A percentile compares a stretch with the other conserved stretches of the same genome.
Conservation (phyloP, 371 early-diverging fungal species). For the Mucor ambiguus region DNA sequence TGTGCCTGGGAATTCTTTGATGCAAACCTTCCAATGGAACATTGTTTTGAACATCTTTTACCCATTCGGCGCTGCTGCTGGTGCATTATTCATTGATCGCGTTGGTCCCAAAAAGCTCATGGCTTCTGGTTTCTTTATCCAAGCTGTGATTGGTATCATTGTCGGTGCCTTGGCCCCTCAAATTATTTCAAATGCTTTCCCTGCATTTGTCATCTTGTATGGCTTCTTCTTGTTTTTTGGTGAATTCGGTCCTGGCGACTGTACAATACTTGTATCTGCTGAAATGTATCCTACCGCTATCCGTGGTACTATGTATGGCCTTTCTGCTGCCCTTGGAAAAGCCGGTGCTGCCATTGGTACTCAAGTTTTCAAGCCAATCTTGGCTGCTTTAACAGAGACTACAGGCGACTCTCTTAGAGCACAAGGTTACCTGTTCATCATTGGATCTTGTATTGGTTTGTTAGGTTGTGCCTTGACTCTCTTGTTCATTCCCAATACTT, state of each 20-base stretch:
- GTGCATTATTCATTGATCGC: slow-evolving; percentile 50
- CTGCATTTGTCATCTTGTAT: slow-evolving; percentile 58
- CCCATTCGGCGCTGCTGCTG: slow-evolving; percentile 53
- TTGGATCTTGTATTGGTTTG: slow-evolving; percentile 55
- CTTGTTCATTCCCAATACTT: slow-evolving; percentile 40
- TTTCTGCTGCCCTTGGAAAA: slow-evolving; percentile 59
- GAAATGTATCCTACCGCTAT: slow-evolving; percentile 64
- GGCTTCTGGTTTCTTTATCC: slow-evolving; percentile 54
- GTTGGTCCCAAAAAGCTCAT: slow-evolving; percentile 57
- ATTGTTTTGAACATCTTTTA: slow-evolving; percentile 57
- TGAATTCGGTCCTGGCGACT: slow-evolving; percentile 63
- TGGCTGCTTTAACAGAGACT: slow-evolving; percentile 31
- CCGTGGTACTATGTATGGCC: slow-evolving; percentile 60
- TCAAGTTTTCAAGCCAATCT: slow-evolving; percentile 51
- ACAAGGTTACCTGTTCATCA: slow-evolving; percentile 38
- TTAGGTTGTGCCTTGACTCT: slow-evolving; percentile 46
- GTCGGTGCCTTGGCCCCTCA: slow-evolving; percentile 49
- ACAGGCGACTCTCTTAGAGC: slow-evolving; percentile 35
- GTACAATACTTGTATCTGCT: slow-evolving; percentile 51
- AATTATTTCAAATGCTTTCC: slow-evolving; percentile 42
- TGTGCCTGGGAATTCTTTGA: slow-evolving; percentile 26
- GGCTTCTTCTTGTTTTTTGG: slow-evolving; percentile 60
- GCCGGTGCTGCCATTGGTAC: slow-evolving; percentile 59
- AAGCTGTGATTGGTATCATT: slow-evolving; percentile 54
- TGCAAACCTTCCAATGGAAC: slow-evolving; percentile 49